These are phyloP conservation scores for Sporothrix pallida DNA, from an alignment of 2,329 filamentous ascomycete genomes.

Conservation along the genomic window DNA sequence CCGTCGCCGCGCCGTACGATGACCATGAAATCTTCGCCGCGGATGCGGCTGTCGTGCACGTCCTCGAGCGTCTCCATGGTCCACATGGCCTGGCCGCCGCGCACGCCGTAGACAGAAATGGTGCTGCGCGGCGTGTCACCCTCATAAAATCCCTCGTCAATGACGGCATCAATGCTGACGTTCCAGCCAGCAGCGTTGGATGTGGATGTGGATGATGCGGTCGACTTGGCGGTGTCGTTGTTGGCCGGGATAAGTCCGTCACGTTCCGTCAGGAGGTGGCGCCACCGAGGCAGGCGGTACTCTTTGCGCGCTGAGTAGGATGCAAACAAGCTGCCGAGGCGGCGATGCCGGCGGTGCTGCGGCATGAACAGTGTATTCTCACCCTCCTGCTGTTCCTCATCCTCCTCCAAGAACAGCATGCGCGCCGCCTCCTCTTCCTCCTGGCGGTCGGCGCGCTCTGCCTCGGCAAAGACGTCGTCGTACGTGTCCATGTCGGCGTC, in stretches of 20 bases:
- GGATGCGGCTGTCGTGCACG: conserved; percentile 35
- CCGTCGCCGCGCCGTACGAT: conserved; percentile 34
- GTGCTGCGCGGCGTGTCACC: conserved; percentile 49
- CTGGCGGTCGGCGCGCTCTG: conserved; percentile 28
- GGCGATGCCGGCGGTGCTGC: conserved; percentile 20
- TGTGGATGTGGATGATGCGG: too few relatives aligned
- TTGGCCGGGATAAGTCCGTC: conserved; percentile 30
- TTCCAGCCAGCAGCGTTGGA: conserved; percentile 17
- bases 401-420: neutral
- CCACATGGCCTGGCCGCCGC: conserved; percentile 53
- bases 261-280: conserved; percentile 34
- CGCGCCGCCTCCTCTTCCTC: conserved; percentile 17
- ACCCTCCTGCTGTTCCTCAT: conserved; percentile 17
- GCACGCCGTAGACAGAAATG: conserved; percentile 62
- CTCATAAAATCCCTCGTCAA: conserved; percentile 34
- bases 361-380: neutral
- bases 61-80: conserved; percentile 44
- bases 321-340: conserved; percentile 33
- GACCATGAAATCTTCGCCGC: conserved; percentile 38
- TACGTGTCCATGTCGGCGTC: conserved; percentile 35
- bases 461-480: conserved; percentile 33
- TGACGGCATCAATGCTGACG: conserved; percentile 32
- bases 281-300: conserved; percentile 37
- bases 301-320: conserved; percentile 34
- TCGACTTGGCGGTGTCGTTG: neutral